phyloP scores from a whole-genome alignment of 129 eudicot genomes.

The Deinandra increscens region DNA sequence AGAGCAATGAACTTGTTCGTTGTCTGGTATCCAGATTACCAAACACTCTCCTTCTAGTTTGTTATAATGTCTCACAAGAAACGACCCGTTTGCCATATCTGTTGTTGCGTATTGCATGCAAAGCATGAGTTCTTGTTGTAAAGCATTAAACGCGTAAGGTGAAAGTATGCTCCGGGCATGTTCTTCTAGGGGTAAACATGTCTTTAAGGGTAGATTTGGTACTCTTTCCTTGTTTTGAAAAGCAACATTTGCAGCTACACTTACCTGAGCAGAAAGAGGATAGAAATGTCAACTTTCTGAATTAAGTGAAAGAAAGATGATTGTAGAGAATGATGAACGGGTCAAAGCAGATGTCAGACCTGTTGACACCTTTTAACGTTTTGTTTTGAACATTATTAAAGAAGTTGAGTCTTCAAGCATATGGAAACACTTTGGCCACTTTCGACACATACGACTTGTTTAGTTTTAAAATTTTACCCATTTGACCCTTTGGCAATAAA shows the following conservation, averaged over 20 bases:
- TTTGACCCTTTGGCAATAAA: not conserved
- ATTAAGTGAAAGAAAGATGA: not conserved
- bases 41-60: constrained; percentile 66
- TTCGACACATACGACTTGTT: not conserved
- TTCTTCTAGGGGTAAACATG: constrained; percentile 76
- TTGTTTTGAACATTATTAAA: not conserved
- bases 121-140: constrained; percentile 62
- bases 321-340: not conserved
- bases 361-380: not conserved
- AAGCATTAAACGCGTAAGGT: constrained; percentile 56
- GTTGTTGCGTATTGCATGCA: constrained; percentile 66
- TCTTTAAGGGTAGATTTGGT: constrained; percentile 42
- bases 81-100: constrained; percentile 67
- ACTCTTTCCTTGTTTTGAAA: constrained; percentile 41
- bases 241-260: constrained; percentile 39
- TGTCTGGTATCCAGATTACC: constrained; percentile 65
- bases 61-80: constrained; percentile 64
- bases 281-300: constrained; percentile 14
- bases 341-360: not conserved
- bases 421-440: constrained; percentile 1
- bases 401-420: not conserved
- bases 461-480: not conserved
- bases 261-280: constrained; percentile 33
- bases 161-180: constrained; percentile 66
- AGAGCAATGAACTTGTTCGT: constrained; percentile 74